Conservation (phyloP, 208 protist genomes). For the Leishmania arabica region DNA sequence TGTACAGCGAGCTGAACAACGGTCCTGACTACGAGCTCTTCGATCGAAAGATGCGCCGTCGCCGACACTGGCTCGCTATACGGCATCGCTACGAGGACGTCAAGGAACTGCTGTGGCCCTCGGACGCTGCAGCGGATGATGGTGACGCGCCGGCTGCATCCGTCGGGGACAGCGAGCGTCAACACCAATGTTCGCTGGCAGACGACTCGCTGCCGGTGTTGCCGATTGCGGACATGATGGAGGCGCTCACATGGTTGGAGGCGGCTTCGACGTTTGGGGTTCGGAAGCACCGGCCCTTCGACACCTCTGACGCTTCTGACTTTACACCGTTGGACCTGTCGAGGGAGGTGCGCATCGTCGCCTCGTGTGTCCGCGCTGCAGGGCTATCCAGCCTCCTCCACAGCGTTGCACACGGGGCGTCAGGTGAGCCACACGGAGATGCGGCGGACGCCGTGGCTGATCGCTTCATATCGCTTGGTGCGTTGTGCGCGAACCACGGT, state of each 20-base stretch:
- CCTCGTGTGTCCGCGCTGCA: constrained; percentile 18
- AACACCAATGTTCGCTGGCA: background rate
- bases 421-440: background rate
- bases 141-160: background rate
- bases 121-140: constrained; percentile 5
- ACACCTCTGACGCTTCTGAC: constrained; percentile 40
- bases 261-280: constrained; percentile 83
- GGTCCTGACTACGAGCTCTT: constrained; percentile 88
- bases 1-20: constrained; percentile 72
- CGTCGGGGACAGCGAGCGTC: background rate
- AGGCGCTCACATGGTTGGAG: constrained; percentile 76
- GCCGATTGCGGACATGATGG: constrained; percentile 59
- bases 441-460: constrained; percentile 20
- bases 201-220: background rate
- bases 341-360: constrained; percentile 64
- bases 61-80: constrained; percentile 80
- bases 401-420: too few species aligned
- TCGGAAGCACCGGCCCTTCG: constrained; percentile 63
- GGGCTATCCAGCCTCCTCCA: background rate
- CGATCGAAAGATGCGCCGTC: constrained; percentile 72
- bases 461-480: constrained; percentile 58
- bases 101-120: constrained; percentile 76
- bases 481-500: constrained; percentile 65
- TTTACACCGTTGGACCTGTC: constrained; percentile 68
- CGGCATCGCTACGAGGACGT: constrained; percentile 78